Percentiles rank a stretch among this genome's conserved stretches.
phyloP scores from a whole-genome alignment of 2,329 filamentous ascomycete species.

The Verticillium nubilum region DNA sequence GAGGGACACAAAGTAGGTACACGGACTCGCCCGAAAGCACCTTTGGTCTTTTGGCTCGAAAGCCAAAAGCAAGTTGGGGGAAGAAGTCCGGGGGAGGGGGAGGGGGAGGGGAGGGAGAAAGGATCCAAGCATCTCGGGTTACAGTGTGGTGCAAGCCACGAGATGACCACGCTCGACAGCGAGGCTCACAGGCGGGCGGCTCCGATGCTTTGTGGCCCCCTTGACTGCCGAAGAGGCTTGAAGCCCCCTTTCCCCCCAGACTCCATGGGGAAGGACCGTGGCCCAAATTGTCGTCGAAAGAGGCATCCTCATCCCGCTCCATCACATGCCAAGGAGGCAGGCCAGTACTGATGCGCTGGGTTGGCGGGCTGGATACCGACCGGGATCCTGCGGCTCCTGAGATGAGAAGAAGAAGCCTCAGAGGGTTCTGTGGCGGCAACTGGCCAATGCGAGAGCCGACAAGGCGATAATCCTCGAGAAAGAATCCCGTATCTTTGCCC shows the following conservation, averaged over 20 bases:
- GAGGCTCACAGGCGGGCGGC: background rate
- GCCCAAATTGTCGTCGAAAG: background rate
- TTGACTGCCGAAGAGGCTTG: background rate
- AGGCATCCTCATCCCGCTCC: background rate
- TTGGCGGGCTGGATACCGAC: too few species aligned
- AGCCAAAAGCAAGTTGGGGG: background rate
- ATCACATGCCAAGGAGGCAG: background rate
- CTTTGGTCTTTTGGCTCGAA: background rate
- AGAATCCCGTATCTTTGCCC: constrained; percentile 1
- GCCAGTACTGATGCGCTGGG: background rate
- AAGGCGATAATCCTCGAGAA: background rate
- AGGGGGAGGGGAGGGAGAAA: background rate
- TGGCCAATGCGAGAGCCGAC: background rate
- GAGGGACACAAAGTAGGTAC: background rate
- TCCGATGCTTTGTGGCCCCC: background rate
- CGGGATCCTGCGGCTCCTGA: background rate
- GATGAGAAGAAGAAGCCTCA: background rate
- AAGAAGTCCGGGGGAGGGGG: background rate
- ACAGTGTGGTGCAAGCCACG: background rate
- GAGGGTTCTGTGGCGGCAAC: background rate
- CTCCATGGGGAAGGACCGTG: background rate
- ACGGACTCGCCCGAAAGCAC: background rate
- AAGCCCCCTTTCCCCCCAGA: background rate
- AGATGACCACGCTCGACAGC: background rate
- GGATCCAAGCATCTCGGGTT: background rate